phyloP scores from a whole-genome alignment of 106 monocot genomes.

The Dendrobium huoshanense region DNA sequence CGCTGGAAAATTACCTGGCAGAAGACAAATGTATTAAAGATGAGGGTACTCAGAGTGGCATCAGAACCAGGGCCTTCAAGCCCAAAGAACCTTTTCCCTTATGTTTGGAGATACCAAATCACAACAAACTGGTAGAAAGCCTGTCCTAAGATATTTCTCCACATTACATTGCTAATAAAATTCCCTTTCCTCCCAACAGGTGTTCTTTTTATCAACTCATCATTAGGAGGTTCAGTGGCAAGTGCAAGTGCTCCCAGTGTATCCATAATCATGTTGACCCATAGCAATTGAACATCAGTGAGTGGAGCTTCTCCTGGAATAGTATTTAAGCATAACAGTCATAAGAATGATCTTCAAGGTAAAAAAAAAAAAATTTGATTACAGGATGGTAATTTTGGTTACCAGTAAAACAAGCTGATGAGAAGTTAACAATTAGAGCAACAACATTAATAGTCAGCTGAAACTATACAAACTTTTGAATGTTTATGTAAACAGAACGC shows the following conservation, averaged over 20 bases:
- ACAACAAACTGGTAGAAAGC: conserved; percentile 77
- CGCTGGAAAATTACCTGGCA: conserved; percentile 60
- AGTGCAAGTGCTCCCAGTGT: conserved; percentile 91
- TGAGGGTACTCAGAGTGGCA: conserved; percentile 68
- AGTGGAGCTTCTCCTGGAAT: conserved; percentile 74
- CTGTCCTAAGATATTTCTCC: conserved; percentile 90
- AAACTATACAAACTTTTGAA: conserved; percentile 98
- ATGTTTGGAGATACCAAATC: conserved; percentile 84
- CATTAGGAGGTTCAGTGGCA: conserved; percentile 85
- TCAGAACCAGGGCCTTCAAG: conserved; percentile 57
- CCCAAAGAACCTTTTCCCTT: conserved; percentile 53
- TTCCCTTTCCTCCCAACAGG: conserved; percentile 85
- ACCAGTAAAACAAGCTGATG: conserved; percentile 92
- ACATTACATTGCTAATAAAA: conserved; percentile 93
- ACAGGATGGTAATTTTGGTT: neutral
- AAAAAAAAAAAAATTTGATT: neutral
- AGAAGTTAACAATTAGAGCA: conserved; percentile 83
- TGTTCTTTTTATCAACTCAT: conserved; percentile 72
- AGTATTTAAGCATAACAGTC: neutral
- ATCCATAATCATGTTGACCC: conserved; percentile 99
- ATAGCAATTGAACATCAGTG: conserved; percentile 91
- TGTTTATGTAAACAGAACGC: conserved; percentile 93
- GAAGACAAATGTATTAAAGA: conserved; percentile 93
- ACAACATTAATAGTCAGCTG: conserved; percentile 94
- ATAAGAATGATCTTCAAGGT: neutral